Evolutionary conservation across 1,284 basidiomycete genomes (phyloP).

Genomic region (Tylopilus sp.): DNA sequence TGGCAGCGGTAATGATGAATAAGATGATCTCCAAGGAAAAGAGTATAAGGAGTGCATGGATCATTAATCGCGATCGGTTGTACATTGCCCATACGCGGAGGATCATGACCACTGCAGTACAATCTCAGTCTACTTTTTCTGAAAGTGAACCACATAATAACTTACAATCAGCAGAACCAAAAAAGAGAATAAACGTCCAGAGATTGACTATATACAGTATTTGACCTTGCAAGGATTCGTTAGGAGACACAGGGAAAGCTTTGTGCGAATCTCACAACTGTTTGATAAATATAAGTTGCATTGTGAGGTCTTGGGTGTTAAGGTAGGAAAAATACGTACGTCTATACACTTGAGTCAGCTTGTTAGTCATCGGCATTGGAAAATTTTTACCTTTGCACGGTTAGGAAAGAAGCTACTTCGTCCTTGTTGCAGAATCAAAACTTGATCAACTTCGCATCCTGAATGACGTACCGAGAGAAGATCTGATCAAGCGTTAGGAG

Average conservation of each 20-base stretch:
- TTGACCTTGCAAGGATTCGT: background rate
- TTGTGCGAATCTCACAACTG: background rate
- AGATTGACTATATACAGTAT: background rate
- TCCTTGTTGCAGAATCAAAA: background rate
- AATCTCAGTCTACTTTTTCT: no score
- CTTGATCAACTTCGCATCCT: no score
- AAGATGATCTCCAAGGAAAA: background rate
- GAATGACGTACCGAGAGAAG: no score
- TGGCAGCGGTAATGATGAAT: background rate
- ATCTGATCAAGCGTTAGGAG: no score
- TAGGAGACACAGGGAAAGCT: background rate
- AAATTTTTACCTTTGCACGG: background rate
- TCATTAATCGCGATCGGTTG: background rate
- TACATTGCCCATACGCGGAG: slow-evolving; percentile 9
- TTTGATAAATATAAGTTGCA: no score
- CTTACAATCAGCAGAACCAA: background rate
- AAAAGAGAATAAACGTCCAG: background rate
- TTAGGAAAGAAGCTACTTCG: background rate
- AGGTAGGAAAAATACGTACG: no score
- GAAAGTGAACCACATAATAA: background rate
- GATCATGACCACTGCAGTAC: slow-evolving; percentile 1
- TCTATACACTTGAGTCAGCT: background rate
- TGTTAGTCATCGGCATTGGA: background rate
- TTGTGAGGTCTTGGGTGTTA: no score
- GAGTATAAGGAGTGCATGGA: background rate